phyloP scores from a whole-genome alignment of 768 basidiomycete genomes.

The Russula dissimulans region DNA sequence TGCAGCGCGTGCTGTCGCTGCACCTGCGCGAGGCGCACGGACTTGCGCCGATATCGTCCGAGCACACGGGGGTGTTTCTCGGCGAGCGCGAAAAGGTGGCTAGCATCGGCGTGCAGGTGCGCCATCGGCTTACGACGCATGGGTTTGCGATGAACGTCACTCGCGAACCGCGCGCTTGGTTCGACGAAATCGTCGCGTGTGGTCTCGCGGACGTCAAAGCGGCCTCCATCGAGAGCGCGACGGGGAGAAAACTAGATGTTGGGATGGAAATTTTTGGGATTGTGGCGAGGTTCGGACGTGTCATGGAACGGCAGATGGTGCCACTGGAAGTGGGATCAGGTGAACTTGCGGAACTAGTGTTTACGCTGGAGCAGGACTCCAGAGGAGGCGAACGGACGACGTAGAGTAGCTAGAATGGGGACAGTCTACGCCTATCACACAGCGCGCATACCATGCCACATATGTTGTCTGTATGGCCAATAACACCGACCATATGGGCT shows the following conservation, averaged over 20 bases:
- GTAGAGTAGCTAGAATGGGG: background rate
- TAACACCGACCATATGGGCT: background rate
- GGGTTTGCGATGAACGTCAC: constrained; percentile 93
- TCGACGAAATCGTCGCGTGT: constrained; percentile 82
- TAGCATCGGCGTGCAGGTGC: constrained; percentile 94
- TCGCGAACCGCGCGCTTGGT: constrained; percentile 73
- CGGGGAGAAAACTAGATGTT: constrained; percentile 33
- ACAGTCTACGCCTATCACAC: background rate
- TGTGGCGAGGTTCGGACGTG: constrained; percentile 23
- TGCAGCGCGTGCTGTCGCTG: constrained; percentile 61
- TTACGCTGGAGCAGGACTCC: constrained; percentile 22
- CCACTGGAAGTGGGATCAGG: constrained; percentile 20
- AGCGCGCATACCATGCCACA: background rate
- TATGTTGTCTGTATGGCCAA: too few relatives aligned
- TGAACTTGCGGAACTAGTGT: constrained; percentile 22
- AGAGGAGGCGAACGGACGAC: constrained; percentile 11
- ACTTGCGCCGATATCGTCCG: constrained; percentile 49
- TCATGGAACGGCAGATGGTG: constrained; percentile 26
- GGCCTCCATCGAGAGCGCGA: constrained; percentile 48
- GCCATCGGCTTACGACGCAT: constrained; percentile 89
- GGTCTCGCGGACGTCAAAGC: constrained; percentile 79
- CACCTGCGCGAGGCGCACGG: constrained; percentile 55
- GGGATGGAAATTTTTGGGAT: constrained; percentile 45
- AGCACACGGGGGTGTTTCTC: constrained; percentile 87
- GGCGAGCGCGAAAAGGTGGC: constrained; percentile 75